Conservation (phyloP, 345 rosid genomes). For the Arabis alpina region DNA sequence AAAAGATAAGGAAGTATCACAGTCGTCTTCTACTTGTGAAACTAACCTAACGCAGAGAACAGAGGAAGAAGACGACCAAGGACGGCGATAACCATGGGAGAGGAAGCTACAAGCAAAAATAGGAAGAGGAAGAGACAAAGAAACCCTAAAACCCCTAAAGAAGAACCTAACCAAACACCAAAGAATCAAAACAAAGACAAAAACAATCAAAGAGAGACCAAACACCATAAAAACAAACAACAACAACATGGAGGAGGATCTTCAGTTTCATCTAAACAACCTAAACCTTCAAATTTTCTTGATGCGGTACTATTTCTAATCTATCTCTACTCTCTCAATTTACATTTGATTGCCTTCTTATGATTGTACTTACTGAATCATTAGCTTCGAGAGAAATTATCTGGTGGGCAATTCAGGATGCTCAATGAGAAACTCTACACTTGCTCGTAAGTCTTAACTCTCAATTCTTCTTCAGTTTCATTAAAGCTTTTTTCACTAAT, state of each 20-base stretch:
- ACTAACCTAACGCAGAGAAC: conserved; percentile 34
- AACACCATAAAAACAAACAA: neutral
- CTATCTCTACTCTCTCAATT: neutral
- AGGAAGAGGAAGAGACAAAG: conserved; percentile 59
- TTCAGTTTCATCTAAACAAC: conserved; percentile 42
- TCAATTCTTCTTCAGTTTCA: neutral
- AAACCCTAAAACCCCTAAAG: conserved; percentile 37
- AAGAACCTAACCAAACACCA: conserved; percentile 14
- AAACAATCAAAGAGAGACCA: conserved; percentile 29
- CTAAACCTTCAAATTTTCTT: conserved; percentile 53
- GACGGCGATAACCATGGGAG: conserved; percentile 42
- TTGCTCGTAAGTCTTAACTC: conserved; percentile 60
- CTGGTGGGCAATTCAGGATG: conserved; percentile 85
- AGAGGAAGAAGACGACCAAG: too few relatives aligned
- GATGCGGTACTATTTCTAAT: conserved; percentile 52
- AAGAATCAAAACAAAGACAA: conserved; percentile 28
- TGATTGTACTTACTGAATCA: neutral
- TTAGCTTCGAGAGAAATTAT: conserved; percentile 38
- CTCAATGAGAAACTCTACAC: conserved; percentile 85
- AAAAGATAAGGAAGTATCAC: neutral
- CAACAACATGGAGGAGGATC: conserved; percentile 22
- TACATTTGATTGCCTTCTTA: neutral
- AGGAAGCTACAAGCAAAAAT: conserved; percentile 49
- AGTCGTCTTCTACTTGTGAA: conserved; percentile 25
- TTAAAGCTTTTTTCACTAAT: conserved; percentile 3